Conservation (phyloP, 805 yeast species). For the Candida sphagnicola region DNA sequence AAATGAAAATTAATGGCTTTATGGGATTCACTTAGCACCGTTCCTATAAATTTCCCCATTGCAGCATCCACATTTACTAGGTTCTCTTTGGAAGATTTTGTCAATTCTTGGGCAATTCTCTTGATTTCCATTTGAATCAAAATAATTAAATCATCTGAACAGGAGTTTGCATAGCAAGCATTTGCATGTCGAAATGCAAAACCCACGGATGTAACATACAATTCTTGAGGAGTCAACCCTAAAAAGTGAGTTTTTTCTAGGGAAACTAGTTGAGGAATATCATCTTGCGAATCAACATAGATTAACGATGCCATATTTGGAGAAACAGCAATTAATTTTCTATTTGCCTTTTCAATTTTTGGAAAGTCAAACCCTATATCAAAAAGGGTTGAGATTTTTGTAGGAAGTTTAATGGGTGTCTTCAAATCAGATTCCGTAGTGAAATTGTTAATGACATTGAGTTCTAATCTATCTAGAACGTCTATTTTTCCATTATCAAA, state of each 20-base stretch:
- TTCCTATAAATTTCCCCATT: constrained; percentile 27
- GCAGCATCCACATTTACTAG: constrained; percentile 7
- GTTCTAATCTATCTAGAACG: constrained; percentile 35
- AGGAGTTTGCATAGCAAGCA: constrained; percentile 63
- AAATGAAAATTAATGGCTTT: constrained; percentile 70
- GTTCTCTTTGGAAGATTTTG: constrained; percentile 10
- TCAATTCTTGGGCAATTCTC: constrained; percentile 13
- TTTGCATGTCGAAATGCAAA: constrained; percentile 65
- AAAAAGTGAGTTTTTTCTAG: constrained; percentile 13
- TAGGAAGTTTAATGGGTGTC: constrained; percentile 15
- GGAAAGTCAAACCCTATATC: constrained; percentile 57
- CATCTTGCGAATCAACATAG: constrained; percentile 16
- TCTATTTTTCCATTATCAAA: constrained; percentile 45
- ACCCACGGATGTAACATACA: constrained; percentile 49
- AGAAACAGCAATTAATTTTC: constrained; percentile 40
- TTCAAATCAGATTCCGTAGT: not conserved
- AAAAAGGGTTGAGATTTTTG: constrained; percentile 36
- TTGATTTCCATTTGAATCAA: constrained; percentile 48
- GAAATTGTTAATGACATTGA: constrained; percentile 17
- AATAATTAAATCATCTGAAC: constrained; percentile 66
- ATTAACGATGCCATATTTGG: constrained; percentile 47
- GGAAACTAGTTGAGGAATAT: constrained; percentile 12
- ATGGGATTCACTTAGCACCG: constrained; percentile 63
- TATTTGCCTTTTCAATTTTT: constrained; percentile 11
- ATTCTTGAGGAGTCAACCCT: constrained; percentile 23